These are phyloP conservation scores for Aspergillus taichungensis DNA, from an alignment of 495 filamentous ascomycete species.

Conservation along the genomic window DNA sequence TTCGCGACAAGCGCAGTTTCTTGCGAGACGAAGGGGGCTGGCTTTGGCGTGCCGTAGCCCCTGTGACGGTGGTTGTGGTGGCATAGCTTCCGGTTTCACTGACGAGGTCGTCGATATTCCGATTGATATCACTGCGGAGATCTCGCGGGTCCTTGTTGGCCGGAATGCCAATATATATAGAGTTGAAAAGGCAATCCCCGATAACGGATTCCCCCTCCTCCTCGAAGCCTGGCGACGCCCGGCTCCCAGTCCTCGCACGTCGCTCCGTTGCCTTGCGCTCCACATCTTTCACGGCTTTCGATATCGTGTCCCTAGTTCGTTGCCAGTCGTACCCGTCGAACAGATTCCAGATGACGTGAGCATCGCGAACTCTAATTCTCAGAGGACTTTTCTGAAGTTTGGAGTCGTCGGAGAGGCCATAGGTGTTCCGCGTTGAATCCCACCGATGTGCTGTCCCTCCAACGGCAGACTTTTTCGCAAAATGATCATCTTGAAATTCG, in stretches of 20 bases:
- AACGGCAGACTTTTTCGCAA: conserved; percentile 50
- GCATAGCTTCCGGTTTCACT: conserved; percentile 87
- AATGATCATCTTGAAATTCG: conserved; percentile 73
- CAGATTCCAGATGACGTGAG: conserved; percentile 95
- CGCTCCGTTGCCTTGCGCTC: conserved; percentile 73
- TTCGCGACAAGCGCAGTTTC: conserved; percentile 68
- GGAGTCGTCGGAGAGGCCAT: conserved; percentile 53
- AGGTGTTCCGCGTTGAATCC: conserved; percentile 66
- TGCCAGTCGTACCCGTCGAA: conserved; percentile 98
- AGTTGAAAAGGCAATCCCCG: conserved; percentile 95
- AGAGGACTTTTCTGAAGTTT: conserved; percentile 64
- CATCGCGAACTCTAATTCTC: conserved; percentile 67
- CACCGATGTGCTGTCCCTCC: conserved; percentile 66
- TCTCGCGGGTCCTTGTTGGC: conserved; percentile 76
- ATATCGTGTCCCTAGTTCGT: conserved; percentile 74
- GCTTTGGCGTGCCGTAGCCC: conserved; percentile 45
- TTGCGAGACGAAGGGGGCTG: conserved; percentile 40
- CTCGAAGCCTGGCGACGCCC: conserved; percentile 37
- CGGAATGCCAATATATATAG: conserved; percentile 92
- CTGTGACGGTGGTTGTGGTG: conserved; percentile 56
- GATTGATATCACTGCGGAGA: conserved; percentile 74
- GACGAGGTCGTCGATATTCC: conserved; percentile 71
- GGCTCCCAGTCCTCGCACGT: conserved; percentile 39
- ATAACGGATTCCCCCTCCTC: conserved; percentile 82
- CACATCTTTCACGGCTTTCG: conserved; percentile 76